A percentile compares a stretch with the other conserved stretches of the same genome.
Evolutionary conservation across 768 basidiomycete genomes (phyloP).

Genomic region (Sistotremastrum niveocremeum): DNA sequence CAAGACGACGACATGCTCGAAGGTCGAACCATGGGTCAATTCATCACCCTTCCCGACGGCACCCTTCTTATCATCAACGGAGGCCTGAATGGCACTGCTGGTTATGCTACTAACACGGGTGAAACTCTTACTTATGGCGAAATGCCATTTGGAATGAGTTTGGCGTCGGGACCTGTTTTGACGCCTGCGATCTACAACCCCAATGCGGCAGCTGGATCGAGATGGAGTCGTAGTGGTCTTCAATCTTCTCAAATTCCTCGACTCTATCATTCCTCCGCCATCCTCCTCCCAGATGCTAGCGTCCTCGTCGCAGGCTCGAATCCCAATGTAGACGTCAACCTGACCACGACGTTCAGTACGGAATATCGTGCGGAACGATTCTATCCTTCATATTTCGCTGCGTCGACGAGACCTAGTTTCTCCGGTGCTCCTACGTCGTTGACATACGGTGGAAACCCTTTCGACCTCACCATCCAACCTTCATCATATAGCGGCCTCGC

Average conservation of each 20-base stretch:
- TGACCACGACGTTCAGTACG: constrained; percentile 51
- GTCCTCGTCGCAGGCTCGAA: constrained; percentile 88
- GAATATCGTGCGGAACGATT: constrained; percentile 77
- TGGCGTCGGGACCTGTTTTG: constrained; percentile 69
- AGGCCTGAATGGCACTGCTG: constrained; percentile 75
- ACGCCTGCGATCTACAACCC: constrained; percentile 81
- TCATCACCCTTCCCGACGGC: constrained; percentile 70
- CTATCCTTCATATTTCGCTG: constrained; percentile 81
- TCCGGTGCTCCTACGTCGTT: constrained; percentile 59
- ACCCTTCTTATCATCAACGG: constrained; percentile 76
- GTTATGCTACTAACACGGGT: constrained; percentile 52
- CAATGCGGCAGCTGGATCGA: constrained; percentile 48
- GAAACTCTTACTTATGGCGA: constrained; percentile 15
- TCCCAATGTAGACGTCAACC: constrained; percentile 76
- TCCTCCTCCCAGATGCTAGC: constrained; percentile 79
- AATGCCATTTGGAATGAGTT: constrained; percentile 60
- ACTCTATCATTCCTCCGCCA: constrained; percentile 83
- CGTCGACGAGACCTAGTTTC: constrained; percentile 52
- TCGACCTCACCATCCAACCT: constrained; percentile 45
- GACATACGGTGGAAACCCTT: constrained; percentile 69
- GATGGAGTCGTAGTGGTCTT: constrained; percentile 62
- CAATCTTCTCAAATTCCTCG: constrained; percentile 52
- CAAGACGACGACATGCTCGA: constrained; percentile 67
- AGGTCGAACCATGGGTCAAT: constrained; percentile 83
- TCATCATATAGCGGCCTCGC: constrained; percentile 7